Evolutionary conservation across 2,329 filamentous ascomycete species (phyloP).

Genomic region (Emydomyces testavorans): DNA sequence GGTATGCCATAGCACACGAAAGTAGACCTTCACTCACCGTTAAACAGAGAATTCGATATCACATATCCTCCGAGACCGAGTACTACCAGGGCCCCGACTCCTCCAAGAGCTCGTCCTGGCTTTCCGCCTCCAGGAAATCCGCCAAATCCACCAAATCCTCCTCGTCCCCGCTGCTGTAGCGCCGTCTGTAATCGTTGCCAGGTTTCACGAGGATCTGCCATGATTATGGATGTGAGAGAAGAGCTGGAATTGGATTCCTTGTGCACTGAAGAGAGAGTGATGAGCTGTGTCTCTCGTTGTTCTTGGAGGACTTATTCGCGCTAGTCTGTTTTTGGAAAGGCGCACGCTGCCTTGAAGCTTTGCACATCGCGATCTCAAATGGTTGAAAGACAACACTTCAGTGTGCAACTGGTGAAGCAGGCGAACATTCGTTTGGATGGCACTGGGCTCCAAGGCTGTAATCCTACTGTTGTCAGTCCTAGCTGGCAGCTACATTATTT

Average conservation of each 20-base stretch:
- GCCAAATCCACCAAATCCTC: constrained; percentile 42
- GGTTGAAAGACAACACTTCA: not conserved
- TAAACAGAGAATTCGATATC: constrained; percentile 52
- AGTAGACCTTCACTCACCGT: constrained; percentile 40
- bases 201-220: constrained; percentile 50
- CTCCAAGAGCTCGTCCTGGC: constrained; percentile 38
- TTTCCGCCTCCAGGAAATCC: constrained; percentile 43
- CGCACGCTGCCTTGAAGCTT: not conserved
- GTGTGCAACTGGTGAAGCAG: not conserved
- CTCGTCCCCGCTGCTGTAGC: constrained; percentile 43
- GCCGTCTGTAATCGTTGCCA: constrained; percentile 55
- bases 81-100: constrained; percentile 43
- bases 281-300: constrained; percentile 2
- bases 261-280: not conserved
- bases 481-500: too few species aligned
- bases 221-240: constrained; percentile 1
- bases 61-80: constrained; percentile 38
- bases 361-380: not conserved
- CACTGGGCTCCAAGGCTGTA: not conserved
- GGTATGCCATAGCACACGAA: constrained; percentile 1
- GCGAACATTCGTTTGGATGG: not conserved
- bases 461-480: too few species aligned
- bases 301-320: constrained; percentile 16
- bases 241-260: not conserved
- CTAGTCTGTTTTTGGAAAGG: constrained; percentile 15